Conservation (phyloP, 2,329 filamentous ascomycete genomes). For the Curvularia verruculosa region DNA sequence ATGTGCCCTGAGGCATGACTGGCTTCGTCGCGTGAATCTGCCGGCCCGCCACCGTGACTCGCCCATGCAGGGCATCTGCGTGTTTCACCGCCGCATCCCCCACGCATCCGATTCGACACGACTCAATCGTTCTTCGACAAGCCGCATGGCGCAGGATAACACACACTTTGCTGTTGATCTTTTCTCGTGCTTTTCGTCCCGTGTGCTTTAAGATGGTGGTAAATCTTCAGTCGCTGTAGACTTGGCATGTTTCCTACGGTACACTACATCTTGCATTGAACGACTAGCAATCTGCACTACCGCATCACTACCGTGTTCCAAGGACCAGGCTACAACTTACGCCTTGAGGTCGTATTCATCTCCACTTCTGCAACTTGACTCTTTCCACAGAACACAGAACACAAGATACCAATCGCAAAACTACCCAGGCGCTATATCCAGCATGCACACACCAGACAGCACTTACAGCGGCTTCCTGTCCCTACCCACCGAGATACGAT, state of each 20-base stretch:
- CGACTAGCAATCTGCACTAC: neutral
- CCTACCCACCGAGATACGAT: slow-evolving; percentile 51
- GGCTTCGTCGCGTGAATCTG: slow-evolving; percentile 23
- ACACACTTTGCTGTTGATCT: neutral
- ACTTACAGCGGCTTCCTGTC: slow-evolving; percentile 26
- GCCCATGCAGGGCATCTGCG: slow-evolving; percentile 16
- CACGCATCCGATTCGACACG: slow-evolving; percentile 22
- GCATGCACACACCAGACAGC: slow-evolving; percentile 5
- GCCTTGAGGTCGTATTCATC: neutral
- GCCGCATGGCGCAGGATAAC: slow-evolving; percentile 10
- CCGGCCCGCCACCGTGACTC: slow-evolving; percentile 19
- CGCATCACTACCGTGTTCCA: neutral
- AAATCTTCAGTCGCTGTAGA: slow-evolving; percentile 10
- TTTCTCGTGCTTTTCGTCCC: neutral
- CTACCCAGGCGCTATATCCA: neutral
- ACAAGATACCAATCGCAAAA: neutral
- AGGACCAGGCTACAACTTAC: neutral
- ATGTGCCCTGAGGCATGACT: slow-evolving; percentile 3
- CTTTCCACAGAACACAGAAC: neutral
- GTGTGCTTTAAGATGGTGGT: slow-evolving; percentile 1
- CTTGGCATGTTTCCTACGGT: neutral
- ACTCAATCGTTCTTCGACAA: slow-evolving; percentile 3
- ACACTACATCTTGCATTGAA: neutral
- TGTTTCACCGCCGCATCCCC: slow-evolving; percentile 23
- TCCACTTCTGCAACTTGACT: neutral